Evolutionary conservation across 768 basidiomycete species (phyloP).

Genomic region (Suillus sp.): DNA sequence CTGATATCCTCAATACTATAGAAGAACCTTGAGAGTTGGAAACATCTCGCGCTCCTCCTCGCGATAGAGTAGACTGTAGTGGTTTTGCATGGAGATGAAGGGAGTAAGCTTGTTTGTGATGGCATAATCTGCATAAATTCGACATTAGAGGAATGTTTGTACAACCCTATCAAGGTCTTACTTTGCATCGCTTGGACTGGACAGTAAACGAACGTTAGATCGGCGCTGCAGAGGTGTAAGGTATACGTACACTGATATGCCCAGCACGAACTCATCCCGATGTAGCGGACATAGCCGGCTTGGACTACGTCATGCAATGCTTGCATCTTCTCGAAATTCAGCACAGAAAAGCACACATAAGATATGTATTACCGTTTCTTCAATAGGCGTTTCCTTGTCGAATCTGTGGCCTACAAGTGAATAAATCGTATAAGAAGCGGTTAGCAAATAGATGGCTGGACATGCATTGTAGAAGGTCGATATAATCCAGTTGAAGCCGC

Average conservation of each 20-base stretch:
- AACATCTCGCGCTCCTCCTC: slow-evolving; percentile 67
- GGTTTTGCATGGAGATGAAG: slow-evolving; percentile 69
- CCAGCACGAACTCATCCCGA: slow-evolving; percentile 45
- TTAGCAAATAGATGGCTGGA: not conserved
- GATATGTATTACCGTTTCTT: slow-evolving; percentile 36
- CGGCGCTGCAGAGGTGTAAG: not conserved
- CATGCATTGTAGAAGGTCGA: slow-evolving; percentile 58
- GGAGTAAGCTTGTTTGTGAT: slow-evolving; percentile 46
- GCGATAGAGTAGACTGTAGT: slow-evolving; percentile 56
- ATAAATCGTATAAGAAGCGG: not conserved
- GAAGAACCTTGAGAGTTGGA: slow-evolving; percentile 42
- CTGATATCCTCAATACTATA: not conserved
- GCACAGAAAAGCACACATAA: not conserved
- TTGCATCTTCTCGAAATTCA: slow-evolving; percentile 37
- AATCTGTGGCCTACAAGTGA: slow-evolving; percentile 44
- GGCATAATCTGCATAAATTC: slow-evolving; percentile 35
- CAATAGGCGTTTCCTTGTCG: slow-evolving; percentile 50
- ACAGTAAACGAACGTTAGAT: not conserved
- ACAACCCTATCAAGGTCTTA: slow-evolving; percentile 18
- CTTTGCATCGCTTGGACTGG: slow-evolving; percentile 45
- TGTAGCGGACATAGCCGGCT: slow-evolving; percentile 49
- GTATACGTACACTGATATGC: slow-evolving; percentile 39
- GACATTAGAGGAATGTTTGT: not conserved
- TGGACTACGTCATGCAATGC: slow-evolving; percentile 53
- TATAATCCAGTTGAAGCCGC: slow-evolving; percentile 51